These are phyloP conservation scores for Penicillium canescens DNA, from an alignment of 495 filamentous ascomycete genomes.

Conservation along the genomic window DNA sequence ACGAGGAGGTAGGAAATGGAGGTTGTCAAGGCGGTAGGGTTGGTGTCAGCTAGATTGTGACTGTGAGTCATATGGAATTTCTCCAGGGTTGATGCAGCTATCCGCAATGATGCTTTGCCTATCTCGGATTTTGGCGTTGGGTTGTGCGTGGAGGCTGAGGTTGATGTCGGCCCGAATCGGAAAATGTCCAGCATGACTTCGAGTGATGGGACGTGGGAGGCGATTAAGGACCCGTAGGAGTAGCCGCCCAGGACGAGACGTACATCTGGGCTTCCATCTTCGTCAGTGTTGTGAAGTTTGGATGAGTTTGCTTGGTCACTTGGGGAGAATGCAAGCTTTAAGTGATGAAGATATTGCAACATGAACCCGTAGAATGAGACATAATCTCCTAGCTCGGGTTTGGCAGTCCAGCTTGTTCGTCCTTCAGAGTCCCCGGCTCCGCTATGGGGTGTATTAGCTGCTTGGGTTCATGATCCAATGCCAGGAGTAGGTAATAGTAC, in stretches of 20 bases:
- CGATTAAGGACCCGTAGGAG: slow-evolving; percentile 86
- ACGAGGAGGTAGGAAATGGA: slow-evolving; percentile 72
- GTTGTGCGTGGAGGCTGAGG: background rate
- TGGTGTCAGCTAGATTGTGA: slow-evolving; percentile 3
- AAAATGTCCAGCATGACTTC: too few species aligned
- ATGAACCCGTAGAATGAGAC: slow-evolving; percentile 76
- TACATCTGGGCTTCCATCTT: slow-evolving; percentile 6
- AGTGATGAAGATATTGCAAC: slow-evolving; percentile 62
- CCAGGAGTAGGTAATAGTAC: slow-evolving; percentile 42
- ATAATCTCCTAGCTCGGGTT: slow-evolving; percentile 79
- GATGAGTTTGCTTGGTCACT: background rate
- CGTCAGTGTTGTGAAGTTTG: background rate
- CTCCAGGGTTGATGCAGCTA: slow-evolving; percentile 44
- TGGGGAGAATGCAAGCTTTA: slow-evolving; percentile 15
- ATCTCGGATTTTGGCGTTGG: slow-evolving; percentile 61
- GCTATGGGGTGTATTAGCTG: slow-evolving; percentile 41
- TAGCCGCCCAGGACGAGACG: slow-evolving; percentile 74
- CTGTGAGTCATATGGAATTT: slow-evolving; percentile 5
- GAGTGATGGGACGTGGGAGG: slow-evolving; percentile 53
- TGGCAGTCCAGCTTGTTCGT: slow-evolving; percentile 81
- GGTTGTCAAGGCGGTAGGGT: slow-evolving; percentile 16
- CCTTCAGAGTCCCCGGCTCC: slow-evolving; percentile 77
- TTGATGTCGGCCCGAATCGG: slow-evolving; percentile 27
- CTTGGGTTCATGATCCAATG: background rate
- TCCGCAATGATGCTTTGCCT: slow-evolving; percentile 60